Base-by-base conservation (phyloP, 139 green algal species). In the Pseudopediastrum boryanum region DNA sequence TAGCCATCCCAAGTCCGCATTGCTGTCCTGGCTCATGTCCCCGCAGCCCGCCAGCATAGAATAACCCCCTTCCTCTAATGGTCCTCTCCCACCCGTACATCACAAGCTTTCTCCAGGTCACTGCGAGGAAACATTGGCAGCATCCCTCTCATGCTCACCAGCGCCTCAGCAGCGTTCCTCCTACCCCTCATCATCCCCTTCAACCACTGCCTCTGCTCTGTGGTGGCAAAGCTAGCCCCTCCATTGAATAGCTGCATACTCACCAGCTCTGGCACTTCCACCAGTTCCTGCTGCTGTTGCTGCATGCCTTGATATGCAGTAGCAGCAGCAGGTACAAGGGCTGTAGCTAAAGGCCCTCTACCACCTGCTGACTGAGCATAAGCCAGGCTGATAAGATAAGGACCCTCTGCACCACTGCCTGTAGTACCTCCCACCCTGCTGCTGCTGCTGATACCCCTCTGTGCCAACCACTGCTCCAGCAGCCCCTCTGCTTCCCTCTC, bases 401-500 rank as follows among this genome's bases (percentile, higher is more conserved):
- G n/a, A n/a, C n/a, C n/a, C 31, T 43, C 12, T 51, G 23, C 8
- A 12, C n/a, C n/a, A 33, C 13, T 31, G 31, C 35, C 48, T 29
- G 31, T n/a, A n/a, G n/a, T n/a, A n/a, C n/a, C n/a, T n/a, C n/a
- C n/a, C n/a, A n/a, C n/a, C n/a, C n/a, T n/a, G n/a, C n/a, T 29
- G 36, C 9, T 27, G 33, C 23, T 44, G 52, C 19, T n/a, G 35
- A 54, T 67, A 7, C 19, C 25, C 27, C 31, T 4, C 21, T 19
- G 36, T 43, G 52, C 54, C 25, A 29, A 8, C 36, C 33, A 16
- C 46, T 56, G 6, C 68, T 79, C 67, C 63, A 84, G 58, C 56
- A 89, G 58, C 36, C 43, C 82, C 23, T 90, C 85, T 10, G 70
- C 66, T 76, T 90, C 85, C 0, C 82, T 76, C 66, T 90, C 85